These are phyloP conservation scores for Aspergillus calidoustus DNA, from an alignment of 2,329 filamentous ascomycete species.

Conservation along the genomic window DNA sequence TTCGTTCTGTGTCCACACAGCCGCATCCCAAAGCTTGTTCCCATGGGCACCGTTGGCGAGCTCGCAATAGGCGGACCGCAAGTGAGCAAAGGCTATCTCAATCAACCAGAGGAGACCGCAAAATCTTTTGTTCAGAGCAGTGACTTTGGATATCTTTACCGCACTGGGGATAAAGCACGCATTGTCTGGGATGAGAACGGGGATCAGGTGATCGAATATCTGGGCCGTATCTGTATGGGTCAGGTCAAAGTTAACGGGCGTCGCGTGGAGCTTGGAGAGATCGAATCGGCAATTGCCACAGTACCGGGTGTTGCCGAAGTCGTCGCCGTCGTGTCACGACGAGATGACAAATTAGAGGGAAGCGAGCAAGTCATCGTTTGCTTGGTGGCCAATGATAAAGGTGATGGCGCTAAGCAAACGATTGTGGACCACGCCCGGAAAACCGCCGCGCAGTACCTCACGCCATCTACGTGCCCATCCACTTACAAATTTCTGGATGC, in stretches of 20 bases:
- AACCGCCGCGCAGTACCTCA: constrained; percentile 22
- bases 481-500: constrained; percentile 27
- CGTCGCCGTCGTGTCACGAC: constrained; percentile 29
- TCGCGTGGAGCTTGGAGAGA: constrained; percentile 76
- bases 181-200: constrained; percentile 65
- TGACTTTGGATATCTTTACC: constrained; percentile 53
- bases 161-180: constrained; percentile 52
- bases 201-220: constrained; percentile 65
- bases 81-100: constrained; percentile 37
- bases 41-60: constrained; percentile 51
- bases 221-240: constrained; percentile 77
- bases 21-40: constrained; percentile 40
- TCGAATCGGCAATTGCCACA: constrained; percentile 56
- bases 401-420: constrained; percentile 15
- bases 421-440: constrained; percentile 24
- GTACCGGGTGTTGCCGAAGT: constrained; percentile 27
- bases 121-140: constrained; percentile 32
- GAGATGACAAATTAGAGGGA: constrained; percentile 23
- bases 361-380: constrained; percentile 34
- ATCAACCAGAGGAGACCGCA: constrained; percentile 30
- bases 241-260: constrained; percentile 88
- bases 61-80: constrained; percentile 45
- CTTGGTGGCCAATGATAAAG: constrained; percentile 23
- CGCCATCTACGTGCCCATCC: constrained; percentile 32
- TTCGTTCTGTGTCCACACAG: constrained; percentile 33